Base-by-base conservation (phyloP, 495 filamentous ascomycete species). In the Venustampulla echinocandica region DNA sequence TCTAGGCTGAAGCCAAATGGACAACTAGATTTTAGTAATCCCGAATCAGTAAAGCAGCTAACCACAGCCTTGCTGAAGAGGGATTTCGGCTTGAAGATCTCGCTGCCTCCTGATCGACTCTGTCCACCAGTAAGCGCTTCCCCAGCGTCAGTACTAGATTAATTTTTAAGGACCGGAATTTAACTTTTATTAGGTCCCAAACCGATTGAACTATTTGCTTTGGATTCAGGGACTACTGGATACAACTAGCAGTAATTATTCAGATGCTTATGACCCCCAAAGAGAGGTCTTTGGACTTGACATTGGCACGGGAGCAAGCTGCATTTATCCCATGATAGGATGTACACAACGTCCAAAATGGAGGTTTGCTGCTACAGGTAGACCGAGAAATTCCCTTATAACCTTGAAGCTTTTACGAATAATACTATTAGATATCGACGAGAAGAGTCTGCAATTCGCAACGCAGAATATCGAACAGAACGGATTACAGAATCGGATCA, bases 221-320 rank as follows among this genome's bases (percentile, higher is more conserved):
- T 97, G 89, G 89, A 68, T 97, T 3, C 85, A 95, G 59, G 78
- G 78, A 18, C 71, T 98, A 0, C 66, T 98, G 23, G 89, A 95
- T 53, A 83, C 81, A 0, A 87, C 84, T 0, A 67, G 68, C 33
- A 63, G 71, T 5, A 59, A 62, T 13, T 74, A 73, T 44, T 57
- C 49, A 10, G 76, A 80, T 46, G 62, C 61, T 7, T 81, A 82
- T 47, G 76, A 85, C 46, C 64, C 66, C 10, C 50, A 69, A 2
- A 65, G 79, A 47, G 61, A 74, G 28, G 70, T 88, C 13, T 50
- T 75, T 3, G 92, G 92, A 3, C 70, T 96, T 7, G 92, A 98
- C 56, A 82, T 98, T 53, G 92, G 92, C 41, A 93, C 85, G 2
- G 92, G 92, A 24, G 86, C 92, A 13, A 90, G 85, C 50, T 79